Evolutionary conservation across 192 early-diverging fungal species (phyloP).

Genomic region (Gryganskiella cystojenkinii): DNA sequence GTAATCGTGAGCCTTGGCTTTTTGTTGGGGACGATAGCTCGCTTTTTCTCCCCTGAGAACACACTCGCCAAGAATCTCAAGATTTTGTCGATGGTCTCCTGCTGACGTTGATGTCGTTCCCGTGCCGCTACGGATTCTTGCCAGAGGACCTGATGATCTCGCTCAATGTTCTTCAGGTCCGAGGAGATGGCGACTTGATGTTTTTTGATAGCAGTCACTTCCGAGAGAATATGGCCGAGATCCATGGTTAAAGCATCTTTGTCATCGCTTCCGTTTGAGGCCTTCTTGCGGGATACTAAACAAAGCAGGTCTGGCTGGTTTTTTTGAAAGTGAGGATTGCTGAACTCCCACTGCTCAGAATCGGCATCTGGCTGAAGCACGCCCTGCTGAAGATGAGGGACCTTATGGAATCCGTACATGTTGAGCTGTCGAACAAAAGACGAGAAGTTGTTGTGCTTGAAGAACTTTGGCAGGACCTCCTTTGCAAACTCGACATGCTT

Average conservation of each 20-base stretch:
- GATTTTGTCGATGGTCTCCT: constrained; percentile 95
- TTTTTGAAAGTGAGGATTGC: constrained; percentile 89
- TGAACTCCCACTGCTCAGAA: constrained; percentile 93
- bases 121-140: constrained; percentile 78
- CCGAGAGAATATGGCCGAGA: constrained; percentile 67
- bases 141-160: constrained; percentile 92
- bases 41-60: constrained; percentile 71
- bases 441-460: constrained; percentile 94
- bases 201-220: constrained; percentile 89
- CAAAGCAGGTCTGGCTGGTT: constrained; percentile 90
- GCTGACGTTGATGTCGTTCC: constrained; percentile 86
- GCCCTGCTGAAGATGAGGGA: constrained; percentile 94
- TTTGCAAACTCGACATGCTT: constrained; percentile 84
- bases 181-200: constrained; percentile 91
- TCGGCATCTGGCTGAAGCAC: constrained; percentile 79
- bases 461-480: constrained; percentile 84
- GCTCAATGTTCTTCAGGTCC: constrained; percentile 87
- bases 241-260: constrained; percentile 61
- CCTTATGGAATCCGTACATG: constrained; percentile 98
- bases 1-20: constrained; percentile 51
- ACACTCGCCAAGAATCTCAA: constrained; percentile 90
- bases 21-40: constrained; percentile 61
- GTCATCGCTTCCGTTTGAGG: constrained; percentile 51
- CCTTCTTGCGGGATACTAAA: constrained; percentile 89
- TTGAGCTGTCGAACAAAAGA: constrained; percentile 94